phyloP scores from a whole-genome alignment of 208 protist species.

The Trypanosoma grayi region DNA sequence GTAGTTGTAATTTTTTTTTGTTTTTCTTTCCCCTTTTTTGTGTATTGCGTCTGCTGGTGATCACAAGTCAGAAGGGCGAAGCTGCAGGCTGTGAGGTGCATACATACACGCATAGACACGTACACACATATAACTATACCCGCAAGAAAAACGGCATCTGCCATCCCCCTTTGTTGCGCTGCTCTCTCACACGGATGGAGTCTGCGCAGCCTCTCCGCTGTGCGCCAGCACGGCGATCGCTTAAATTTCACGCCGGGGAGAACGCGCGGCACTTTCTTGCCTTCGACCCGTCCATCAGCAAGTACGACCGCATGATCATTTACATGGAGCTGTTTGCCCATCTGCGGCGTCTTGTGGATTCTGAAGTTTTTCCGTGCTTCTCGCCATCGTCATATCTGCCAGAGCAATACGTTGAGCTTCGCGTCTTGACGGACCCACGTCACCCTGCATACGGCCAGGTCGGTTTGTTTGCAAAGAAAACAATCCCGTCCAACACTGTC shows the following conservation, averaged over 20 bases:
- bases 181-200: slow-evolving; percentile 8
- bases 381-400: slow-evolving; percentile 47
- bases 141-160: no score
- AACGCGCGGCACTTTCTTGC: slow-evolving; percentile 69
- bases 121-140: no score
- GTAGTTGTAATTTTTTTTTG: neutral
- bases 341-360: slow-evolving; percentile 37
- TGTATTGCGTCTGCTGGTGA: no score
- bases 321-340: slow-evolving; percentile 70
- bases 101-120: no score
- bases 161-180: neutral
- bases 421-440: slow-evolving; percentile 65
- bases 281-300: slow-evolving; percentile 72
- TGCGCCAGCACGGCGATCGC: slow-evolving; percentile 57
- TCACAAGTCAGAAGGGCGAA: no score
- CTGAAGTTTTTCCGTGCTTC: slow-evolving; percentile 36
- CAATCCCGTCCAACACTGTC: slow-evolving; percentile 69
- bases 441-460: slow-evolving; percentile 89
- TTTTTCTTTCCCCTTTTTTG: neutral
- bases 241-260: slow-evolving; percentile 59
- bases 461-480: slow-evolving; percentile 69
- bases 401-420: slow-evolving; percentile 76
- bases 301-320: slow-evolving; percentile 62
- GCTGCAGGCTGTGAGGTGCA: no score
- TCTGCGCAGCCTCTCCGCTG: slow-evolving; percentile 24